Evolutionary conservation across 495 filamentous ascomycete genomes (phyloP).

Genomic region (Hypoxylon perforatum): DNA sequence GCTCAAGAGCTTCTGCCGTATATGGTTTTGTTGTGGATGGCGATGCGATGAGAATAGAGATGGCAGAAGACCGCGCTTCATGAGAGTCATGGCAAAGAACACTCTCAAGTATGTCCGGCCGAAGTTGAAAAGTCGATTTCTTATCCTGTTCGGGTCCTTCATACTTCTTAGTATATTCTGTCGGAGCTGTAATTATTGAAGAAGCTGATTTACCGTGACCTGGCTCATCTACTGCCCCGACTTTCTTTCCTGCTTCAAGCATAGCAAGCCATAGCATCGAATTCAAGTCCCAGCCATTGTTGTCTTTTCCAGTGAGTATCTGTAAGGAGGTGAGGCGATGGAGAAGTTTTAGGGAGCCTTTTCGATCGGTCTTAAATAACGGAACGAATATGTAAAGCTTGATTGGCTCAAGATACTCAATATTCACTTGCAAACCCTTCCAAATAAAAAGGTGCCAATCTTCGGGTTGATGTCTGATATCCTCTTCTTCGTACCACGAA

Average conservation of each 20-base stretch:
- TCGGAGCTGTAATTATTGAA: neutral
- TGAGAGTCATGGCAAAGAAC: constrained; percentile 72
- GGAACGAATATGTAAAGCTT: constrained; percentile 79
- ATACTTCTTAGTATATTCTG: constrained; percentile 22
- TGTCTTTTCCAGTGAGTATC: constrained; percentile 53
- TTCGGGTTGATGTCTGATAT: constrained; percentile 46
- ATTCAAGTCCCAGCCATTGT: constrained; percentile 59
- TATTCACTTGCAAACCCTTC: constrained; percentile 57
- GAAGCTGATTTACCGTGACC: constrained; percentile 60
- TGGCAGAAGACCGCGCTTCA: constrained; percentile 74
- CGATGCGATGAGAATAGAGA: constrained; percentile 79
- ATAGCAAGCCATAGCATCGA: constrained; percentile 73
- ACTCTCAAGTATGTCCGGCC: constrained; percentile 49
- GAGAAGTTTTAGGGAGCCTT: constrained; percentile 67
- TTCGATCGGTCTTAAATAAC: constrained; percentile 70
- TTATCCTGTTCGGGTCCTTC: constrained; percentile 25
- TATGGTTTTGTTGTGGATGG: constrained; percentile 77
- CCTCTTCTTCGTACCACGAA: constrained; percentile 43
- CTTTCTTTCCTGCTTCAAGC: constrained; percentile 81
- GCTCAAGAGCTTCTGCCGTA: constrained; percentile 64
- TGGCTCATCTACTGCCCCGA: constrained; percentile 77
- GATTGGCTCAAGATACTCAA: constrained; percentile 70
- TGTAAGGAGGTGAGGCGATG: constrained; percentile 51
- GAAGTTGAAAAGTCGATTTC: constrained; percentile 22
- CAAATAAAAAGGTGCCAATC: constrained; percentile 63